Percentiles rank a stretch among this genome's conserved stretches.
phyloP scores from a whole-genome alignment of 441 rosid species.

The Rhodomyrtus psidioides region DNA sequence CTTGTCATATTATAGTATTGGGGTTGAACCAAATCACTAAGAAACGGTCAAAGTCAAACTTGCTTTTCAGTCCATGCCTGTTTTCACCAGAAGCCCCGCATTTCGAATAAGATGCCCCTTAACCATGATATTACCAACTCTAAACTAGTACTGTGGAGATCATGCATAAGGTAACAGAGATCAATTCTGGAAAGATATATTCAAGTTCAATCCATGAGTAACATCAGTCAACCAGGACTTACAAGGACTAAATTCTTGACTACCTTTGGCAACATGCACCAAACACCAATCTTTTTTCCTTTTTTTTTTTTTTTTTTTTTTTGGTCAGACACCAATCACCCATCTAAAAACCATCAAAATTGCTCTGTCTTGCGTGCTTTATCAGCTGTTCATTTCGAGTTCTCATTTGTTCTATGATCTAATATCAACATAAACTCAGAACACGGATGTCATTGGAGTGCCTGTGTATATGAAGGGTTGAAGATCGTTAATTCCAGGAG shows the following conservation, averaged over 20 bases:
- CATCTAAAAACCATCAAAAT: not conserved
- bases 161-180: not conserved
- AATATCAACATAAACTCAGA: not conserved
- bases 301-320: not conserved
- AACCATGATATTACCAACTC: not conserved
- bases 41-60: not conserved
- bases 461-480: not conserved
- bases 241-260: not conserved
- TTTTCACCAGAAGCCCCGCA: not conserved
- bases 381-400: not conserved
- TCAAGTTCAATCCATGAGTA: not conserved
- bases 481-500: not conserved
- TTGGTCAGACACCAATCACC: not conserved
- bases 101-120: not conserved
- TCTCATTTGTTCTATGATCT: not conserved
- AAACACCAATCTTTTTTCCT: not conserved
- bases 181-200: not conserved
- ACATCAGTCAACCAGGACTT: not conserved
- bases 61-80: not conserved
- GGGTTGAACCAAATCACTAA: not conserved
- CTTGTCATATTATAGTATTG: not conserved
- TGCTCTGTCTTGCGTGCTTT: not conserved
- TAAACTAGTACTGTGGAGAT: not conserved
- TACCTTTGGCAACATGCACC: not conserved
- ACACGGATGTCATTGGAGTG: not conserved